Evolutionary conservation across 2,329 filamentous ascomycete species (phyloP).

Genomic region (Monosporascus sp.): DNA sequence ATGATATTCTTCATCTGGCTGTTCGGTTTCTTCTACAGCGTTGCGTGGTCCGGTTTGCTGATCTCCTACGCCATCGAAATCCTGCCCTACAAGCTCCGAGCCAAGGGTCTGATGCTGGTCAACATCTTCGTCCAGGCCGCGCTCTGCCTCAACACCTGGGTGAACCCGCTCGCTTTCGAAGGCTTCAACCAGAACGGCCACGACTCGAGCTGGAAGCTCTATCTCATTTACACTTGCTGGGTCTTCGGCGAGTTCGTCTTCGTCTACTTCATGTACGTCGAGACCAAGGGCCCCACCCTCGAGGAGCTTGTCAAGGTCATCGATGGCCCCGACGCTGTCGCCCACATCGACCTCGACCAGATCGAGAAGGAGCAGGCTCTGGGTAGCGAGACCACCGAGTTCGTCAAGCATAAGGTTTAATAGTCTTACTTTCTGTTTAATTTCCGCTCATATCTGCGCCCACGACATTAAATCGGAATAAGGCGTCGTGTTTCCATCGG

Average conservation of each 20-base stretch:
- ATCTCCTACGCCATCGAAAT: constrained; percentile 49
- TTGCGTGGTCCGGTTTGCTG: constrained; percentile 53
- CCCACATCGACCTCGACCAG: constrained; percentile 38
- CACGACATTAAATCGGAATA: background rate
- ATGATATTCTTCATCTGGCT: constrained; percentile 46
- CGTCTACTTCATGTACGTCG: constrained; percentile 52
- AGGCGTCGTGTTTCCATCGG: background rate
- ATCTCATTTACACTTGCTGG: constrained; percentile 53
- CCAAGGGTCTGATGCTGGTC: constrained; percentile 52
- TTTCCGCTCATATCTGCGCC: background rate
- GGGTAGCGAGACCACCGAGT: constrained; percentile 17
- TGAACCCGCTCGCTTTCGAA: constrained; percentile 50
- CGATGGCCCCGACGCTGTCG: constrained; percentile 54
- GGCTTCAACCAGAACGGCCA: constrained; percentile 34
- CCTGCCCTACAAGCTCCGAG: constrained; percentile 43
- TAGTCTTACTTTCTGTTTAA: background rate
- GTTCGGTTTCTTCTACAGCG: constrained; percentile 45
- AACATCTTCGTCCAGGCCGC: constrained; percentile 51
- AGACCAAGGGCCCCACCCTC: constrained; percentile 60
- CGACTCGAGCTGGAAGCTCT: constrained; percentile 46
- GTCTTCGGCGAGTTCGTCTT: constrained; percentile 50
- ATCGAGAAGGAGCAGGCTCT: constrained; percentile 37
- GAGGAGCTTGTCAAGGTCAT: constrained; percentile 64
- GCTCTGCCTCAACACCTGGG: constrained; percentile 48
- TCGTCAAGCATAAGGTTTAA: constrained; percentile 22